Evolutionary conservation across 345 rosid genomes (phyloP), one percentile per base, ranked within the genome.

Genomic region (Gossypium thurberi): DNA sequence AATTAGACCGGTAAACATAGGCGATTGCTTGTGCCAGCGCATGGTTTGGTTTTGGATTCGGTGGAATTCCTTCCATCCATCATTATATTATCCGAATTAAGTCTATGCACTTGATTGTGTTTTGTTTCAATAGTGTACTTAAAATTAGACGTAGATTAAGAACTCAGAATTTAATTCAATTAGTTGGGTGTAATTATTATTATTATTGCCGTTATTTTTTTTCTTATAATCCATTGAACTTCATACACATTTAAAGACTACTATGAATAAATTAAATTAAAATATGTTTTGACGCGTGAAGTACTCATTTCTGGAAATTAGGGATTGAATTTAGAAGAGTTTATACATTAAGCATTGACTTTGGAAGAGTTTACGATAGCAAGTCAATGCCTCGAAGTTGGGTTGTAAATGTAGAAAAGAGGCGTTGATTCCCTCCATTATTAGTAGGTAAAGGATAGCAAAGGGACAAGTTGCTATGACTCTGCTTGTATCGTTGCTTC

Each of bases 11-110:
- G 25, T 64, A 42, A 40, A 3, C 26, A 12, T 10, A 26, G 10
- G 10, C 52, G 13, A 10, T 58, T 15, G 43, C 23, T 48, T 67
- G 33, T 26, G 43, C 44, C 58, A 50, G 57, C 58, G 3, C 58
- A 26, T 50, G 58, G 71, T 26, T 48, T 48, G 71, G 71, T 25
- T 67, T 67, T 15, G 58, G 71, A 23, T 25, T 67, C 14, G 40
- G 21, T 67, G 10, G 53, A 65, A 20, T 21, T 13, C 53, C 70
- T 6, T 65, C 23, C 40, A n/a, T n/a, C 57, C 57, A n/a, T 51
- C 20, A 51, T 15, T 51, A 51, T 46, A 51, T 51, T 15, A 51
- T 51, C 56, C 55, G n/a, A 17, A 51, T 51, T 17, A 15, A 20
- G 26, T 20, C 9, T 55, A 55, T 8, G 23, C 12, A 55, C 12